phyloP scores from a whole-genome alignment of 2,329 filamentous ascomycete genomes.

The Furcasterigmium furcatum region DNA sequence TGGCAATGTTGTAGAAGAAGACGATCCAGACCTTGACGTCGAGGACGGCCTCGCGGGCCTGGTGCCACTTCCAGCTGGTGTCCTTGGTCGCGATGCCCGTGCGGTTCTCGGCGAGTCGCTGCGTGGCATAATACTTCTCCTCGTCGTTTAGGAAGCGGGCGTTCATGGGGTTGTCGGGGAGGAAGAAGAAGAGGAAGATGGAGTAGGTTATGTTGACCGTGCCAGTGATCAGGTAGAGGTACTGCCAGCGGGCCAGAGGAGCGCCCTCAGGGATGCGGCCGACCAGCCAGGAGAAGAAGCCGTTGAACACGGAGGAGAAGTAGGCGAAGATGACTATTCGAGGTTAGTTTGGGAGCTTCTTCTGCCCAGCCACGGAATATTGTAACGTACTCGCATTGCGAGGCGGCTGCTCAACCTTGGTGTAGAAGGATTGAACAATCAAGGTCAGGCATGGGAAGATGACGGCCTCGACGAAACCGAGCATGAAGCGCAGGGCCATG shows the following conservation, averaged over 20 bases:
- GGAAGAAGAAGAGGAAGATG: background rate
- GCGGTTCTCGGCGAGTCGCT: constrained; percentile 26
- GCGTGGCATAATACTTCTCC: constrained; percentile 14
- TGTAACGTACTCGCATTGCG: too few species aligned
- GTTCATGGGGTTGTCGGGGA: background rate
- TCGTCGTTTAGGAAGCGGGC: constrained; percentile 1
- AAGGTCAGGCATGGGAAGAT: too few species aligned
- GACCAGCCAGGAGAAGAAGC: constrained; percentile 26
- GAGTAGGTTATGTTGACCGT: constrained; percentile 15
- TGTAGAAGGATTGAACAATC: too few species aligned
- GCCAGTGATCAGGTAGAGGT: constrained; percentile 15
- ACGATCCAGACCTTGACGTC: constrained; percentile 69
- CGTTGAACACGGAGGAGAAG: constrained; percentile 20
- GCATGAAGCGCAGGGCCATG: too few species aligned
- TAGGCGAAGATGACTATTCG: constrained; percentile 14
- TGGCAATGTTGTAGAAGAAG: constrained; percentile 63
- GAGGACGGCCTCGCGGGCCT: constrained; percentile 46
- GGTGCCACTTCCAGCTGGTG: constrained; percentile 28
- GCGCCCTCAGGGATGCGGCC: constrained; percentile 23
- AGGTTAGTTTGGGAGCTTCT: too few species aligned
- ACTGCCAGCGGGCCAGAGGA: constrained; percentile 16
- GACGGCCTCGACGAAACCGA: too few species aligned
- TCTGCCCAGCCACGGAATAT: too few species aligned
- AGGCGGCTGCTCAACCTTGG: too few species aligned
- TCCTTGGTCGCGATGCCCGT: constrained; percentile 28